Percentiles rank a stretch among this genome's conserved stretches.
Evolutionary conservation across 805 yeast species (phyloP).

Genomic region (Ogataea methanolica): DNA sequence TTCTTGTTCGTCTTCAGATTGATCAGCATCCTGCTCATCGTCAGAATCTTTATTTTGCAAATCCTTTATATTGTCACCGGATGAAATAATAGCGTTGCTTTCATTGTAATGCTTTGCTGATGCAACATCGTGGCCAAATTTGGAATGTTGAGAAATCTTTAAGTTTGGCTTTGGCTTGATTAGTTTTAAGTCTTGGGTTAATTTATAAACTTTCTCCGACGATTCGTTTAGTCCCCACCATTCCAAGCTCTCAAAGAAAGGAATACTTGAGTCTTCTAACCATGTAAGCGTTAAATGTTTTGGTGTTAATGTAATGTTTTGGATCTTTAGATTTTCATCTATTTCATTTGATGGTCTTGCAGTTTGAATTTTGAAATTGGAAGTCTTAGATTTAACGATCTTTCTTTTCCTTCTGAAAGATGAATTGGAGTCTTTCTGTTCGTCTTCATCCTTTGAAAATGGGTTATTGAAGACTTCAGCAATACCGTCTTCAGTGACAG

Average conservation of each 20-base stretch:
- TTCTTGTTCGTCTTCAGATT: conserved; percentile 19
- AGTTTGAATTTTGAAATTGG: conserved; percentile 42
- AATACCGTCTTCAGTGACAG: conserved; percentile 69
- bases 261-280: conserved; percentile 56
- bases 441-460: conserved; percentile 16
- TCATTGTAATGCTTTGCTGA: conserved; percentile 56
- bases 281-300: conserved; percentile 45
- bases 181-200: conserved; percentile 25
- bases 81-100: conserved; percentile 53
- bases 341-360: conserved; percentile 37
- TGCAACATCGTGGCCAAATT: conserved; percentile 48
- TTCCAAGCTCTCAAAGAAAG: conserved; percentile 50
- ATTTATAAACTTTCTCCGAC: conserved; percentile 18
- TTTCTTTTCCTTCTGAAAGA: conserved; percentile 40
- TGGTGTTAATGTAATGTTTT: conserved; percentile 22
- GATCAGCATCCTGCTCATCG: conserved; percentile 34
- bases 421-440: conserved; percentile 9
- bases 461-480: conserved; percentile 70
- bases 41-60: conserved; percentile 45
- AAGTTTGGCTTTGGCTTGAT: conserved; percentile 38
- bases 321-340: conserved; percentile 28
- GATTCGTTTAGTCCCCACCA: conserved; percentile 35
- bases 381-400: conserved; percentile 46
- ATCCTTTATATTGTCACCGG: conserved; percentile 60
- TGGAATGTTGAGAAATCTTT: conserved; percentile 37